A percentile compares a stretch with the other conserved stretches of the same genome.
Evolutionary conservation across 305 asterid genomes (phyloP).

Genomic region (Lippia alba): DNA sequence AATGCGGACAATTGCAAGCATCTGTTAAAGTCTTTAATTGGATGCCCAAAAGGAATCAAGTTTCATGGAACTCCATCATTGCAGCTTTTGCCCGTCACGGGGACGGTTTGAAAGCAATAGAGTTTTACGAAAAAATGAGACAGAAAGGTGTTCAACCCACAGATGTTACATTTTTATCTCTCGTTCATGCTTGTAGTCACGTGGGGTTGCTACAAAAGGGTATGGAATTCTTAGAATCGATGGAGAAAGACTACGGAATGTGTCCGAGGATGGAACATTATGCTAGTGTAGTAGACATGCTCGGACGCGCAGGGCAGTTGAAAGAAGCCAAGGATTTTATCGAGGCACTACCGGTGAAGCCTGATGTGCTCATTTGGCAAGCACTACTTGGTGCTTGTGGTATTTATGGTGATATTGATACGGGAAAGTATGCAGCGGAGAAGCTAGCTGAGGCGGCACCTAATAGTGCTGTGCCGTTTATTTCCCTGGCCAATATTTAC

Average conservation of each 20-base stretch:
- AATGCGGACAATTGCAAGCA: conserved; percentile 70
- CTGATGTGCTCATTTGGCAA: conserved; percentile 77
- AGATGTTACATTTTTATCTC: conserved; percentile 78
- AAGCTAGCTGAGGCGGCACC: conserved; percentile 60
- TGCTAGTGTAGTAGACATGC: conserved; percentile 83
- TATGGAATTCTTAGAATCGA: conserved; percentile 66
- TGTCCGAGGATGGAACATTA: conserved; percentile 84
- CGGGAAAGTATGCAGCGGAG: conserved; percentile 76
- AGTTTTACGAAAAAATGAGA: conserved; percentile 65
- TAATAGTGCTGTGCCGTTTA: conserved; percentile 56
- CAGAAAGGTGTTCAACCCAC: conserved; percentile 60
- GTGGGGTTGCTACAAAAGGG: conserved; percentile 72
- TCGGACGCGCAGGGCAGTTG: conserved; percentile 80
- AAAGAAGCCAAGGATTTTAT: conserved; percentile 71
- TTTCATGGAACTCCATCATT: conserved; percentile 92
- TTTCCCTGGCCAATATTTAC: conserved; percentile 82
- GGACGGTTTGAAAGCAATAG: conserved; percentile 60
- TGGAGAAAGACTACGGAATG: conserved; percentile 59
- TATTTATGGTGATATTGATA: conserved; percentile 56
- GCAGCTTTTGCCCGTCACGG: conserved; percentile 97
- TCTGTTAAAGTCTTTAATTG: conserved; percentile 53
- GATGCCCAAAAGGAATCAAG: conserved; percentile 61
- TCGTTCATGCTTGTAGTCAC: conserved; percentile 92
- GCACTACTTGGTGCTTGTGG: conserved; percentile 82
- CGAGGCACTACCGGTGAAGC: conserved; percentile 58